Evolutionary conservation across 768 basidiomycete species (phyloP), one percentile per base, ranked within the genome.

Genomic region (Trametes meyenii): DNA sequence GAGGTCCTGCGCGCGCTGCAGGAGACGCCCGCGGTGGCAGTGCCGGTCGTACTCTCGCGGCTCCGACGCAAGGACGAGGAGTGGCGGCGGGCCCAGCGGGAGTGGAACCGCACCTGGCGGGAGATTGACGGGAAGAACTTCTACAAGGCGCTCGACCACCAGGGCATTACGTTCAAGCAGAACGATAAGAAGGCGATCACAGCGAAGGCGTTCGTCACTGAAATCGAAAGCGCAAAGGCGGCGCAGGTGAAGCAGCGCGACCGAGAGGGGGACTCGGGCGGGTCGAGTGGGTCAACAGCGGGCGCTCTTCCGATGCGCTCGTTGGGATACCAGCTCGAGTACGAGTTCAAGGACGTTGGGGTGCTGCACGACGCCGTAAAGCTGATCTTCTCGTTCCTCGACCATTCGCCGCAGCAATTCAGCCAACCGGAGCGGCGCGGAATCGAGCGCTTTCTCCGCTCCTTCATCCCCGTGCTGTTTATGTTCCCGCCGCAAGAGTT

Each of bases 61-160:
- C 79, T 99, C 46, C 95, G 93, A 78, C 86, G 87, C 71, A 97
- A 96, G 74, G 92, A 98, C 73, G 96, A 97, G 62, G 97, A 99
- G 72, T 99, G 97, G 97, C 87, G 93, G 70, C 83, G 92, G 35
- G 87, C 90, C 29, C 92, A 95, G 73, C 83, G 96, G 29, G 96
- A 98, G 74, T 98, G 94, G 94, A 93, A 90, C 76, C 85, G 90
- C 62, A 96, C 94, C 16, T 98, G 97, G 97, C 83, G 94, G 52
- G 96, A 98, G 73, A 90, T 96, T 50, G 94, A 99, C 69, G 89
- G 89, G 58, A 95, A 94, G 77, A 98, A 98, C 78, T 98, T 96
- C 72, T 96, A 97, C 86, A 98, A 96, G 77, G 89, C 90, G 33
- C 86, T 98, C 51, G 97, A 99, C 72, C 94, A 97, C 70, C 96